These are phyloP conservation scores for Mycena venus DNA, from an alignment of 768 basidiomycete genomes.

Conservation along the genomic window DNA sequence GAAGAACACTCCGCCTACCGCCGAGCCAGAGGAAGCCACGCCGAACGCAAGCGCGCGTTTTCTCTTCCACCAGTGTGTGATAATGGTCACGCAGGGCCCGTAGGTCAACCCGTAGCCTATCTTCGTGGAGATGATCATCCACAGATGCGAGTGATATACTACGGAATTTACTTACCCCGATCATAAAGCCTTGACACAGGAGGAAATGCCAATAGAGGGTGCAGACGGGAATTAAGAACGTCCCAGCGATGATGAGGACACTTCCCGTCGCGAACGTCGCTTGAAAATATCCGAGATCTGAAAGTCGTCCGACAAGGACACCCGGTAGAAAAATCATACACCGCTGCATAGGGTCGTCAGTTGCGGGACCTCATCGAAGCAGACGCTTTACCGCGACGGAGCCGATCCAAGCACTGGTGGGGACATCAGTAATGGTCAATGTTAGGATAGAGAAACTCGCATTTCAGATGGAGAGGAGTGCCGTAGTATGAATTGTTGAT, in stretches of 20 bases:
- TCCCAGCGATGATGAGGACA: background rate
- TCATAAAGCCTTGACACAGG: background rate
- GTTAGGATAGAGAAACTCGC: background rate
- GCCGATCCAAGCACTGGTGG: background rate
- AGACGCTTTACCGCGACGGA: background rate
- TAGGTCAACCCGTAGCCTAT: background rate
- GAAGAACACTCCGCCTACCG: background rate
- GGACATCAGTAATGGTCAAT: background rate
- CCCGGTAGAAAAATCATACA: background rate
- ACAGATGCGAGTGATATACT: background rate
- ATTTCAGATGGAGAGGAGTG: background rate
- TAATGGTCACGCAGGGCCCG: background rate
- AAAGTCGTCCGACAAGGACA: background rate
- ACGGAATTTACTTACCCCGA: background rate
- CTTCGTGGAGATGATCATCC: background rate
- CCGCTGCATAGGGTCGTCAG: background rate
- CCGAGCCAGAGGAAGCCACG: background rate
- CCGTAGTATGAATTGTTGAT: background rate
- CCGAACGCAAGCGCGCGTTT: background rate
- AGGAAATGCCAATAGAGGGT: slow-evolving; percentile 2
- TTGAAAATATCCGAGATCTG: background rate
- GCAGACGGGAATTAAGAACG: background rate
- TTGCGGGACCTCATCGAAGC: background rate
- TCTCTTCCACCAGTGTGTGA: slow-evolving; percentile 8
- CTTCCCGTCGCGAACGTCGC: background rate